Conservation (phyloP, 352 stramenopile genomes). For the Phytopythium mirpurense region DNA sequence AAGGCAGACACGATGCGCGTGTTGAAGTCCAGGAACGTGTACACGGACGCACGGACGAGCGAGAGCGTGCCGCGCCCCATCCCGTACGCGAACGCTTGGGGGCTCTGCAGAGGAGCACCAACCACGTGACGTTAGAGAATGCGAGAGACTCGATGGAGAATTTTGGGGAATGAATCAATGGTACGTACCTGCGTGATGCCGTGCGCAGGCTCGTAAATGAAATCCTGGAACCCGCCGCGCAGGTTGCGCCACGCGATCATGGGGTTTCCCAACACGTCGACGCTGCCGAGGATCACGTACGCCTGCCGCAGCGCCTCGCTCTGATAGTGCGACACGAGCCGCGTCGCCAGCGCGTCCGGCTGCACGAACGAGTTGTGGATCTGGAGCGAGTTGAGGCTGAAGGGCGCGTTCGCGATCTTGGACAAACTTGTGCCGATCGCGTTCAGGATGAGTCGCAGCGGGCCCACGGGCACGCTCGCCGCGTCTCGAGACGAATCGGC, state of each 20-base stretch:
- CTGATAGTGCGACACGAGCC: conserved; percentile 80
- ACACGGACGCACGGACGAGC: conserved; percentile 77
- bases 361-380: conserved; percentile 87
- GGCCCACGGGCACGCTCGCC: conserved; percentile 56
- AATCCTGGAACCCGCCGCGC: conserved; percentile 73
- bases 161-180: neutral
- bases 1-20: conserved; percentile 81
- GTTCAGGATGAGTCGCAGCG: conserved; percentile 79
- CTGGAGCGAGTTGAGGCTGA: conserved; percentile 67
- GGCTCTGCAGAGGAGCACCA: conserved; percentile 28
- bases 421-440: conserved; percentile 83
- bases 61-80: conserved; percentile 80
- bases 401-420: conserved; percentile 87
- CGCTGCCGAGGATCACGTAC: conserved; percentile 84
- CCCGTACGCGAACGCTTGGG: conserved; percentile 71
- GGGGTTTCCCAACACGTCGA: conserved; percentile 85
- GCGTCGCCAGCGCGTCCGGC: conserved; percentile 57
- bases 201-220: conserved; percentile 76
- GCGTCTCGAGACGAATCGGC: conserved; percentile 23
- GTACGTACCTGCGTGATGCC: conserved; percentile 54
- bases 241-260: conserved; percentile 88
- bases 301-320: conserved; percentile 84
- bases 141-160: neutral
- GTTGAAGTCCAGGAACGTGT: conserved; percentile 85
- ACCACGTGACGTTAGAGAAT: neutral